A percentile compares a stretch with the other conserved stretches of the same genome.
phyloP scores from a whole-genome alignment of 2,329 filamentous ascomycete genomes.

The Colletotrichum phormii region DNA sequence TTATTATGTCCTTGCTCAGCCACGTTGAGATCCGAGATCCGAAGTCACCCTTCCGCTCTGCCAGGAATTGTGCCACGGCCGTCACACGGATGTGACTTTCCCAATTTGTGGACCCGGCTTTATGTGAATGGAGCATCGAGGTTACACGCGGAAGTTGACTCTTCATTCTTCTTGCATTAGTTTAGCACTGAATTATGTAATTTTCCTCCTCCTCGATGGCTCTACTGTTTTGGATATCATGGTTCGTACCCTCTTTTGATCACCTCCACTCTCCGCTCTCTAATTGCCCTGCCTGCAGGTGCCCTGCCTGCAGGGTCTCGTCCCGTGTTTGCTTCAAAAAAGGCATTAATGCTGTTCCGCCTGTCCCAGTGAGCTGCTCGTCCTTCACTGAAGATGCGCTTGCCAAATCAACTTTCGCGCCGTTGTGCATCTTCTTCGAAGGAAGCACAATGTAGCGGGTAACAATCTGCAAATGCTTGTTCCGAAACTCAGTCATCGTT shows the following conservation, averaged over 20 bases:
- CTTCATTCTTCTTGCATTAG: slow-evolving; percentile 22
- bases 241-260: background rate
- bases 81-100: slow-evolving; percentile 12
- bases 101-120: slow-evolving; percentile 22
- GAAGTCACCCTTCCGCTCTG: slow-evolving; percentile 2
- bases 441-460: slow-evolving; percentile 91
- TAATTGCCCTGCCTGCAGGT: slow-evolving; percentile 48
- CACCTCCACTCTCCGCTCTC: background rate
- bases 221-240: slow-evolving; percentile 21
- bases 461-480: slow-evolving; percentile 91
- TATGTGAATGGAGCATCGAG: slow-evolving; percentile 15
- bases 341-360: slow-evolving; percentile 87
- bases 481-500: slow-evolving; percentile 80
- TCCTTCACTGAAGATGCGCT: slow-evolving; percentile 54
- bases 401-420: slow-evolving; percentile 50
- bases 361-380: slow-evolving; percentile 79
- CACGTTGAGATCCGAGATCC: slow-evolving; percentile 17
- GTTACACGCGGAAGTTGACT: slow-evolving; percentile 10
- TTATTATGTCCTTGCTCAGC: background rate
- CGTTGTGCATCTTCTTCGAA: slow-evolving; percentile 59
- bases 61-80: background rate
- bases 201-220: background rate
- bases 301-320: slow-evolving; percentile 71
- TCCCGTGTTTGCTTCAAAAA: slow-evolving; percentile 91
- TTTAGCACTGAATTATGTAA: slow-evolving; percentile 8